Evolutionary conservation across 1,284 basidiomycete species (phyloP).

Genomic region (Sporisorium graminicola): DNA sequence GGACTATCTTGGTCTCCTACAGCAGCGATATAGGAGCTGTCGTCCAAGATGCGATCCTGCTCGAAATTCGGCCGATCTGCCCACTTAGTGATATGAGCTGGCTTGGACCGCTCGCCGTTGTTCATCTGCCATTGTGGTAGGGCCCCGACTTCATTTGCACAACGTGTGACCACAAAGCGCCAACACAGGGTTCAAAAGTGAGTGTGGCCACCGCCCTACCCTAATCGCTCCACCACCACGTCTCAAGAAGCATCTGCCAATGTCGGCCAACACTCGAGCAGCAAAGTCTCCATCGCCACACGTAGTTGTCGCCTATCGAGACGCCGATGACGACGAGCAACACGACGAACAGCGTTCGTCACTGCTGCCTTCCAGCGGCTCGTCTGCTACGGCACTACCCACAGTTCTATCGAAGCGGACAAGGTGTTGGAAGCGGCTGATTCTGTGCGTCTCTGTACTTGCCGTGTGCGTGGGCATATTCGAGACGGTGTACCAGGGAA

Average conservation of each 20-base stretch:
- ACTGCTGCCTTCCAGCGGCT: constrained; percentile 4
- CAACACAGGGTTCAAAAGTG: neutral
- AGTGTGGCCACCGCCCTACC: neutral
- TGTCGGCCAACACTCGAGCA: neutral
- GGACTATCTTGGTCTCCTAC: too few relatives aligned
- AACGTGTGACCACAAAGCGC: too few relatives aligned
- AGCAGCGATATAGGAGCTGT: too few relatives aligned
- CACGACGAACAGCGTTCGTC: constrained; percentile 5
- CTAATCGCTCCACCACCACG: neutral
- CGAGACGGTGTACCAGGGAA: constrained; percentile 28
- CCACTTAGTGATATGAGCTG: too few relatives aligned
- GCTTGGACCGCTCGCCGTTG: too few relatives aligned
- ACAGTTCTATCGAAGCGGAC: neutral
- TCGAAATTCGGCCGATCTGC: too few relatives aligned
- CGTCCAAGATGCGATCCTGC: too few relatives aligned
- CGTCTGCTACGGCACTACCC: too few relatives aligned
- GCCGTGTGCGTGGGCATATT: constrained; percentile 23
- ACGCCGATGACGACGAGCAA: constrained; percentile 27
- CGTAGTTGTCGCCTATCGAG: constrained; percentile 21
- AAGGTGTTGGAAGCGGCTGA: constrained; percentile 8
- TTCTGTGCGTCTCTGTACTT: constrained; percentile 9
- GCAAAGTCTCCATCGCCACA: constrained; percentile 5
- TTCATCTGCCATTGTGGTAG: neutral
- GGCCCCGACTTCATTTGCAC: neutral
- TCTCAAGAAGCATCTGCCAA: neutral